Base-by-base conservation (phyloP, 257 asterid genomes). In the Nicotiana benthamiana region DNA sequence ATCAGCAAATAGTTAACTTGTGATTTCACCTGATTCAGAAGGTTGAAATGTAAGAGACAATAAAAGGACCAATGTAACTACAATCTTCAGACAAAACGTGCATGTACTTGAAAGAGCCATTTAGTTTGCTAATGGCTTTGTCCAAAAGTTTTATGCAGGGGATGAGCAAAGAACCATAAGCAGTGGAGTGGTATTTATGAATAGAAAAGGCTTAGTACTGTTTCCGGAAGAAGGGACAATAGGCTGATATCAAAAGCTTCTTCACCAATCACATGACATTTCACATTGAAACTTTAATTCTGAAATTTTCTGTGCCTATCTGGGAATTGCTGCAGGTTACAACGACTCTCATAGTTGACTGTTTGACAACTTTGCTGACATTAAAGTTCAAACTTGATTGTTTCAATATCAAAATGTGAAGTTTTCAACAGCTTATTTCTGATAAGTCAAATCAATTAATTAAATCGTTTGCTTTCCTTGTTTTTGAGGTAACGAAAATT, bases 21-120 rank as follows among this genome's bases (percentile, higher is more conserved):
- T 34, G 16, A 12, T 3, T 67, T 61, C 62, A 85, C 86, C 88
- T 85, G 88, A 82, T 57, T 18, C 68, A 74, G 65, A 85, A 74
- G 80, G 81, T 16, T 16, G 60, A 78, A 66, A 24, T 61, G 65
- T 43, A 72, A 82, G 36, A 24, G 74, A 82, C 24, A 66, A 18
- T 22, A 80, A 15, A 48, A 80, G 57, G n/a, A 84, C 12, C 28
- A 82, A 46, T 24, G 74, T 59, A 32, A 75, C 60, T 40, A 72
- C 81, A 12, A 67, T 32, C 61, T 56, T 43, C 51, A 60, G 68
- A 18, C 80, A 64, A 52, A 68, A 22, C 2, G 43, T 75, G 81
- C 53, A 48, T 61, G 26, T 75, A 26, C 75, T 82, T 80, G 88
- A 82, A 66, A 83, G 65, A 79, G 70, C 36, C 88, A 82, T 85